phyloP scores from a whole-genome alignment of 345 rosid species.

The Pistacia vera region DNA sequence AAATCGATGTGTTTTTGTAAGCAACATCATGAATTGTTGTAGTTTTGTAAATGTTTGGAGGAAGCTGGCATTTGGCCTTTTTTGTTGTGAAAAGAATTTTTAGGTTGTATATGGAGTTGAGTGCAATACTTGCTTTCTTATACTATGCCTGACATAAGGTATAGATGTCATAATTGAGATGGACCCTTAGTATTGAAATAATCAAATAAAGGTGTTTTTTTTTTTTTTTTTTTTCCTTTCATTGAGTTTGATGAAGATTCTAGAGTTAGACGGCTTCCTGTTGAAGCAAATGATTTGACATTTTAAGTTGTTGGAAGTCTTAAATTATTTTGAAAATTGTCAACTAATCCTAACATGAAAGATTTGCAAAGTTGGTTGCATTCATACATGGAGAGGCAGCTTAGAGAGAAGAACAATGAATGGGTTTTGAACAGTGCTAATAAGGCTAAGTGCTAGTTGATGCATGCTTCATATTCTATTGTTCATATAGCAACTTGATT shows the following conservation, averaged over 20 bases:
- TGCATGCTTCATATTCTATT: not conserved
- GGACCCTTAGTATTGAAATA: no score
- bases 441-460: slow-evolving; percentile 36
- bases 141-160: no score
- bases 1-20: no score
- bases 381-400: slow-evolving; percentile 71
- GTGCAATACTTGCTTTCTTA: not conserved
- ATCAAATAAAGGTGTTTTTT: no score
- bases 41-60: not conserved
- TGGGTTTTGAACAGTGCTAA: slow-evolving; percentile 48
- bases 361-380: slow-evolving; percentile 50
- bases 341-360: slow-evolving; percentile 65
- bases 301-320: no score
- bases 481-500: not conserved
- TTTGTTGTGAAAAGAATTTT: not conserved
- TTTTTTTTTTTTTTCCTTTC: no score
- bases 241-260: no score
- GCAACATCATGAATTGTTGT: not conserved
- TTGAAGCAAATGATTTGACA: no score
- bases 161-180: no score
- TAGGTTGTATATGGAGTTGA: not conserved
- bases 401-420: slow-evolving; percentile 67
- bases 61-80: not conserved
- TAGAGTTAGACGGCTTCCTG: no score
- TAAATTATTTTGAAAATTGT: slow-evolving; percentile 24